These are phyloP conservation scores for Phytophthora podocarpi DNA, from an alignment of 352 stramenopile genomes.

Conservation along the genomic window DNA sequence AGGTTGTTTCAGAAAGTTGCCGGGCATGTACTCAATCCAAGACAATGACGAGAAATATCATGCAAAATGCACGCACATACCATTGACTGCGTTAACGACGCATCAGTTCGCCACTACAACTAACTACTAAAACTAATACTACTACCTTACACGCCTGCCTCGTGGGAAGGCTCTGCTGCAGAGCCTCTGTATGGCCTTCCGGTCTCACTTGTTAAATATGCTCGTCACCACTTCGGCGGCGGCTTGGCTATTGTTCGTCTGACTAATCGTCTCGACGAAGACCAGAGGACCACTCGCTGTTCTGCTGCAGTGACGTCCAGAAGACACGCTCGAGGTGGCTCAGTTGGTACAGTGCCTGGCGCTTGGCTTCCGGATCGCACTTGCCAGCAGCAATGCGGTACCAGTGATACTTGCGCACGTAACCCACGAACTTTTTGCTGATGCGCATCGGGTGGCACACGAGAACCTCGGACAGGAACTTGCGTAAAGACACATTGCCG, in stretches of 20 bases:
- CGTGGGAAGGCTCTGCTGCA: conserved; percentile 3
- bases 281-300: conserved; percentile 47
- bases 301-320: conserved; percentile 68
- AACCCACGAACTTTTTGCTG: conserved; percentile 92
- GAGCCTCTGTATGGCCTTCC: conserved; percentile 18
- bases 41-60: no score
- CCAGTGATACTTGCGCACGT: conserved; percentile 89
- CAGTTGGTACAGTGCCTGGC: conserved; percentile 44
- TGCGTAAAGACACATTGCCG: conserved; percentile 83
- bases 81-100: conserved; percentile 1
- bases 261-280: conserved; percentile 26
- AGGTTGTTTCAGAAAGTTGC: no score
- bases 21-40: no score
- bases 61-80: background rate
- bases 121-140: conserved; percentile 20
- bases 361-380: conserved; percentile 56
- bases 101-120: conserved; percentile 2
- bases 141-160: conserved; percentile 13
- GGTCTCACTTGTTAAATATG: conserved; percentile 36
- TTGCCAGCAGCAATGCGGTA: conserved; percentile 76
- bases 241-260: background rate
- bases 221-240: background rate
- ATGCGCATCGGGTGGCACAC: conserved; percentile 91
- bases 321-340: conserved; percentile 61
- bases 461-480: conserved; percentile 87